Percentiles rank a stretch among this genome's conserved stretches.
Evolutionary conservation across 164 flowering plant species (phyloP).

Genomic region (Aristolochia contorta): DNA sequence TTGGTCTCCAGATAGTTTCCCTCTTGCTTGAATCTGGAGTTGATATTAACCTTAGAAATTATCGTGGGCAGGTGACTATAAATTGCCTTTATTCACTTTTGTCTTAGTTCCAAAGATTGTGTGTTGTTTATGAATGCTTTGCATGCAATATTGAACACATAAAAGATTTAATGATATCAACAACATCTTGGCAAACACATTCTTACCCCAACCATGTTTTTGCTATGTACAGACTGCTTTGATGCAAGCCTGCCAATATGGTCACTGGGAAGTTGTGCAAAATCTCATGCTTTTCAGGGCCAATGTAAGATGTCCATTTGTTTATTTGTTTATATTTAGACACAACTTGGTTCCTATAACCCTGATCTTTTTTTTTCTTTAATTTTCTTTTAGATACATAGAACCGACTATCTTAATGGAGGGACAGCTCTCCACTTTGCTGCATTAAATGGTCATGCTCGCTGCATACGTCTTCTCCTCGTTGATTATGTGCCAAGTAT

Average conservation of each 20-base stretch:
- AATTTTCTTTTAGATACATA: conserved; percentile 55
- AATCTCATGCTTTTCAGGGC: conserved; percentile 67
- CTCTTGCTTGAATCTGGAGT: conserved; percentile 84
- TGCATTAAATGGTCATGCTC: conserved; percentile 83
- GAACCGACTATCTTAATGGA: conserved; percentile 87
- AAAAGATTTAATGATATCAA: too few relatives aligned
- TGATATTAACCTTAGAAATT: conserved; percentile 82
- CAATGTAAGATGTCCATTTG: conserved; percentile 43
- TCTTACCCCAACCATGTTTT: background rate
- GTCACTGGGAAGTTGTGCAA: conserved; percentile 98
- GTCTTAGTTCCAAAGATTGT: too few relatives aligned
- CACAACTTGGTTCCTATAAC: background rate
- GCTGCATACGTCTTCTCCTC: conserved; percentile 81
- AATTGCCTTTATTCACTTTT: too few relatives aligned
- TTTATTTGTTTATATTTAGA: background rate
- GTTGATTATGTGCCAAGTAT: conserved; percentile 79
- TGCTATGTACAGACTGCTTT: conserved; percentile 64
- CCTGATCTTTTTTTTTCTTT: background rate
- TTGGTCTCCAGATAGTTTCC: conserved; percentile 54
- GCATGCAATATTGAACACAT: too few relatives aligned
- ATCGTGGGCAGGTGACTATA: conserved; percentile 74
- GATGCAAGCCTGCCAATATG: conserved; percentile 99
- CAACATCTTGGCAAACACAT: too few relatives aligned
- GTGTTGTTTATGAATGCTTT: too few relatives aligned
- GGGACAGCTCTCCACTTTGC: conserved; percentile 93